Conservation (phyloP, 441 rosid species). For the Manihot esculenta region DNA sequence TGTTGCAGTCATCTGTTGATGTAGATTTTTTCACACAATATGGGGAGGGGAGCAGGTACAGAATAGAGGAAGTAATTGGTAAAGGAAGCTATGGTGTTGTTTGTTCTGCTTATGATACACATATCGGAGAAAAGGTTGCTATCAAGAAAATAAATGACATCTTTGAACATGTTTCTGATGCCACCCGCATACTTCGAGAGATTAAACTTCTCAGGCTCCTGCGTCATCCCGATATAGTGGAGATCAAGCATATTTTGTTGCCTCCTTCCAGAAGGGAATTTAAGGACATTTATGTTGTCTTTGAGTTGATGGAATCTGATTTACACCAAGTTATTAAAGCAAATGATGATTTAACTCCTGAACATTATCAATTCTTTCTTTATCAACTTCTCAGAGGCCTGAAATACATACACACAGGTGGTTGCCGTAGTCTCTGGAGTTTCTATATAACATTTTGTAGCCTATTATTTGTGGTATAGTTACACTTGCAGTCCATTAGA, state of each 20-base stretch:
- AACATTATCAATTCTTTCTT: slow-evolving; percentile 94
- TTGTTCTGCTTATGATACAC: slow-evolving; percentile 89
- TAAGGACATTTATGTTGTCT: slow-evolving; percentile 90
- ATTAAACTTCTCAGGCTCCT: slow-evolving; percentile 88
- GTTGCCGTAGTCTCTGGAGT: slow-evolving; percentile 13
- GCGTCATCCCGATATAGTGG: slow-evolving; percentile 96
- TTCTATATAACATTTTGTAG: slow-evolving; percentile 3
- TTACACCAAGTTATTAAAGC: slow-evolving; percentile 97
- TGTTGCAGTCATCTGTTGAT: slow-evolving; percentile 69
- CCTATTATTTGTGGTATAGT: slow-evolving; percentile 3
- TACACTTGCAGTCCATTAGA: neutral
- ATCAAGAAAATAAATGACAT: slow-evolving; percentile 94
- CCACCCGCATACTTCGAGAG: slow-evolving; percentile 94
- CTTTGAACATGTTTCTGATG: slow-evolving; percentile 97
- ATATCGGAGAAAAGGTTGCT: slow-evolving; percentile 87
- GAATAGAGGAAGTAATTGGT: slow-evolving; percentile 93
- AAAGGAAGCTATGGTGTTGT: slow-evolving; percentile 99
- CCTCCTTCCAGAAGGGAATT: slow-evolving; percentile 97
- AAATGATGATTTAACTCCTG: slow-evolving; percentile 92
- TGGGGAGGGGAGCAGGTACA: slow-evolving; percentile 93
- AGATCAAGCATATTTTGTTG: slow-evolving; percentile 91
- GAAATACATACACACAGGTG: slow-evolving; percentile 97
- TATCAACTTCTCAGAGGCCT: slow-evolving; percentile 97
- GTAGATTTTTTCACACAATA: slow-evolving; percentile 94
- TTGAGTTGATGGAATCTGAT: slow-evolving; percentile 98